Evolutionary conservation across 306 rosid species (phyloP).

Genomic region (Hippophae tibetana): DNA sequence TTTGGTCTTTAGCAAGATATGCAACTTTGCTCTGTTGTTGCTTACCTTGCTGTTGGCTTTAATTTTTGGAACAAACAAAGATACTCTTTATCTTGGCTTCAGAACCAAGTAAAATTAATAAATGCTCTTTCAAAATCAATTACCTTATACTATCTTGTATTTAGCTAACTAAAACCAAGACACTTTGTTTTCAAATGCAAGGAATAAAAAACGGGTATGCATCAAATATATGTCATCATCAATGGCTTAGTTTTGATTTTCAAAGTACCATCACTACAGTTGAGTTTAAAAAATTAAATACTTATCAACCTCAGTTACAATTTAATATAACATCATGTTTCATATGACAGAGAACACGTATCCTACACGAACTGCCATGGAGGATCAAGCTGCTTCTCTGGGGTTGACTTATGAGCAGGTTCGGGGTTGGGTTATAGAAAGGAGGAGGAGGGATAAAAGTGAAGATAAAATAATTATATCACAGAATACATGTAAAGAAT

Average conservation of each 20-base stretch:
- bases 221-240: too few species aligned
- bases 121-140: background rate
- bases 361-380: conserved; percentile 32
- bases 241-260: too few species aligned
- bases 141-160: conserved; percentile 1
- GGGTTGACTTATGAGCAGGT: conserved; percentile 54
- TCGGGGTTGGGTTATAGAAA: conserved; percentile 49
- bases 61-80: too few species aligned
- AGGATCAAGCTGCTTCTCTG: conserved; percentile 33
- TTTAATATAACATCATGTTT: background rate
- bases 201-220: too few species aligned
- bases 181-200: too few species aligned
- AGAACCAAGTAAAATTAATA: background rate
- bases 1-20: background rate
- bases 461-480: conserved; percentile 19
- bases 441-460: conserved; percentile 47
- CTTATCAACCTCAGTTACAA: background rate
- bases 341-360: conserved; percentile 50
- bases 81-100: too few species aligned
- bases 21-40: too few species aligned
- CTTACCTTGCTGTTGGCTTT: too few species aligned
- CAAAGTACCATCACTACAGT: too few species aligned
- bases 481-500: conserved; percentile 4
- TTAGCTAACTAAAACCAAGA: too few species aligned
- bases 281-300: too few species aligned